Evolutionary conservation across 768 basidiomycete genomes (phyloP).

Genomic region (Mycena filopes): DNA sequence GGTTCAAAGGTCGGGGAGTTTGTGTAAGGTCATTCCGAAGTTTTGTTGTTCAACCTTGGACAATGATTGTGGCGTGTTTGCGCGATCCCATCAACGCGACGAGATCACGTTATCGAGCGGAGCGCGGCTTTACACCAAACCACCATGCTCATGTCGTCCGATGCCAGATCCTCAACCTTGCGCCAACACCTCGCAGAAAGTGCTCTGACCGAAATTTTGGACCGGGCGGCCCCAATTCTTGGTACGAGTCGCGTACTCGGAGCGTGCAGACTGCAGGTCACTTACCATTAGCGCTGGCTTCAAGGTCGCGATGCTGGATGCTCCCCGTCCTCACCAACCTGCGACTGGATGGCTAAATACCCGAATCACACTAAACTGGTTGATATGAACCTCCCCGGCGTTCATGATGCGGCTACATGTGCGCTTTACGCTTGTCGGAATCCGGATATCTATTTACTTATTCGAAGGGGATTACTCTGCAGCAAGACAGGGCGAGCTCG

Average conservation of each 20-base stretch:
- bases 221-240: conserved; percentile 45
- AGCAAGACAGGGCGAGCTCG: conserved; percentile 51
- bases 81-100: too few species aligned
- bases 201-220: conserved; percentile 43
- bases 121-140: too few species aligned
- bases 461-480: conserved; percentile 56
- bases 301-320: conserved; percentile 44
- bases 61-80: too few species aligned
- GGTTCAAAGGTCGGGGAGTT: too few species aligned
- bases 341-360: conserved; percentile 58
- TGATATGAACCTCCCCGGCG: conserved; percentile 64
- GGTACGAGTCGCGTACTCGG: conserved; percentile 25
- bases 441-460: background rate
- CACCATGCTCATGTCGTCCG: background rate
- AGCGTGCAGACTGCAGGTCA: background rate
- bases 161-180: background rate
- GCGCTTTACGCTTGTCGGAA: conserved; percentile 6
- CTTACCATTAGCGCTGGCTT: too few species aligned
- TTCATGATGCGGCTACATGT: conserved; percentile 62
- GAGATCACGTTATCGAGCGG: too few species aligned
- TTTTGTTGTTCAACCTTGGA: too few species aligned
- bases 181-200: conserved; percentile 21
- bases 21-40: too few species aligned
- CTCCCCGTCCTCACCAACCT: conserved; percentile 45
- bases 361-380: conserved; percentile 55